Evolutionary conservation across 495 filamentous ascomycete genomes (phyloP), one percentile per base, ranked within the genome.

Genomic region (Penicillium chermesinum): DNA sequence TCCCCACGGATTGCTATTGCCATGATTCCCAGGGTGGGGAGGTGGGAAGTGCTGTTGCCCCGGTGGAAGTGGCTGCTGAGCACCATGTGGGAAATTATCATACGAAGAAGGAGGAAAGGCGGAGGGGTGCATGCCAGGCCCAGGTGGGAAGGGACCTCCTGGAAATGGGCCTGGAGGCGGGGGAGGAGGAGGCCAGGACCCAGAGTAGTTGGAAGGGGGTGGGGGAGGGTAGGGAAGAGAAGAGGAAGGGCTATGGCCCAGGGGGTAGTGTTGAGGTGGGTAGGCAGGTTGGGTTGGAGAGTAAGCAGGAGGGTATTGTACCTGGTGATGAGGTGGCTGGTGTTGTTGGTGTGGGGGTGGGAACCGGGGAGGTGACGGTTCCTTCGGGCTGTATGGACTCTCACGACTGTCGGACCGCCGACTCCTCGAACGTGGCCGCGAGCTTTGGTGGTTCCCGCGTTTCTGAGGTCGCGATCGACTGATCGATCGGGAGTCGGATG

Each of bases 111-210:
- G 65, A 44, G 59, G 55, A 30, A 65, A 69, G 1, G 64, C 61
- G 0, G 70, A 45, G 17, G 38, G 46, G 15, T 37, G 43, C 38
- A 55, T 52, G 2, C 55, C 57, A 0, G 57, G 45, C 3, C 51
- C 60, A 7, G 46, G 49, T 45, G 46, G 53, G 36, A n/a, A n/a
- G n/a, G n/a, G n/a, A n/a, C n/a, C n/a, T n/a, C n/a, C n/a, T n/a
- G 59, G 49, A 21, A 52, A 62, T 36, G 52, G 57, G 18, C 34
- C 38, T 19, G 62, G 59, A 30, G 71, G 67, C 45, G 71, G 71
- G n/a, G n/a, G n/a, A 19, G 67, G 69, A 17, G 75, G 74, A 12
- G 74, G 72, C 77, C 76, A 80, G 38, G 69, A 62, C n/a, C 74
- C 77, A 19, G 67, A 61, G 40, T 75, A 80, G 34, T 72, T 71